Evolutionary conservation across 441 rosid species (phyloP), one percentile per base, ranked within the genome.

Genomic region (Erysimum cheiri): DNA sequence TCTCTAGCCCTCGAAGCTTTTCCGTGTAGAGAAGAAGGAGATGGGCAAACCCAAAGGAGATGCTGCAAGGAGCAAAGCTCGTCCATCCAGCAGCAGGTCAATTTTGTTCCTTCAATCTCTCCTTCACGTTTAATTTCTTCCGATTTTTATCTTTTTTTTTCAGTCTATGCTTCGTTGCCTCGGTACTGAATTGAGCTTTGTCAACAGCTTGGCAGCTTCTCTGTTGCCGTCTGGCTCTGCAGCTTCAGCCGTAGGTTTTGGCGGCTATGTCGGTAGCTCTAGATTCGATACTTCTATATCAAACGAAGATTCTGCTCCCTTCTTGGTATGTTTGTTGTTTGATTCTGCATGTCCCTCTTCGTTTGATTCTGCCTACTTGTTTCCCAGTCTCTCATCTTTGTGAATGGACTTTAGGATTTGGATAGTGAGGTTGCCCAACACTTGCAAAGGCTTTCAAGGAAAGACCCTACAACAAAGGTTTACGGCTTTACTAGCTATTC

Each of bases 31-130:
- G 44, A 47, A 13, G 22, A 63, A 47, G 11, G 40, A 55, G 56
- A 92, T 94, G 99, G 97, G 97, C 28, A 90, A 69, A 76, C 93
- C 82, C 71, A 94, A 92, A 79, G 99, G 97, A 70, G 99, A 90
- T 33, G 86, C 80, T 44, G 87, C 78, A 43, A 79, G 94, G 81
- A 85, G 81, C 87, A 94, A 92, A 86, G 83, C 88, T 31, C 98
- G 99, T 41, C 93, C 99, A 70, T 94, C 99, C 14, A 94, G 99
- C 89, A 94, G 99, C 92, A 88, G 95, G 98, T 89, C 3, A 62
- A 26, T 1, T 17, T 15, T 15, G 5, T 32, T 8, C 57, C 22
- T 8, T 15, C 69, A 48, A 24, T 49, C 54, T 22, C 61, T 57
- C 41, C 10, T 19, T 67, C 32, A 32, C 33, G 29, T 36, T 64